phyloP scores from a whole-genome alignment of 2,329 filamentous ascomycete species.

The Sporothrix humicola region DNA sequence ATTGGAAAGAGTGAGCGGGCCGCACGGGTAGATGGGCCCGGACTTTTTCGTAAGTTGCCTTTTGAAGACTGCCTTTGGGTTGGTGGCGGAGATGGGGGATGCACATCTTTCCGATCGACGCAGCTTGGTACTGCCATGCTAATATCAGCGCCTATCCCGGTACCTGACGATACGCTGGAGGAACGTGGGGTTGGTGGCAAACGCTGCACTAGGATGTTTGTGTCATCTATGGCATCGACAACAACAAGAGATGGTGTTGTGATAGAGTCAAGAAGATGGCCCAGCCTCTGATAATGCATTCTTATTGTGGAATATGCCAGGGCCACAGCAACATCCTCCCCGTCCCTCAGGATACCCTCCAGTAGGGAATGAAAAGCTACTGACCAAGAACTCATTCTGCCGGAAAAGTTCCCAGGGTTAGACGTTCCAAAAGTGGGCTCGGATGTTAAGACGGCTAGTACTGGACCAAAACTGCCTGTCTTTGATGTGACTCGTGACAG shows the following conservation, averaged over 20 bases:
- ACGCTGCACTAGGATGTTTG: constrained; percentile 54
- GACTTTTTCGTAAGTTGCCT: background rate
- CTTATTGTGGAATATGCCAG: constrained; percentile 63
- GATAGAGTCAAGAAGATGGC: constrained; percentile 58
- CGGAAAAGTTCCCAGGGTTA: background rate
- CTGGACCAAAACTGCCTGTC: constrained; percentile 56
- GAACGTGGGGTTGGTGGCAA: background rate
- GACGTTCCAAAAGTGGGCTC: background rate
- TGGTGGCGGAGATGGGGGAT: background rate
- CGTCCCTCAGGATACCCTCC: constrained; percentile 63
- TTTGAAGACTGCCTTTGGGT: background rate
- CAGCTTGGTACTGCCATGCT: constrained; percentile 20
- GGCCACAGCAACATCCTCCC: constrained; percentile 63
- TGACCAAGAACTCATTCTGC: constrained; percentile 54
- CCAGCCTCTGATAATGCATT: constrained; percentile 56
- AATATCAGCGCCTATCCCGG: constrained; percentile 2
- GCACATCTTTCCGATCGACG: constrained; percentile 22
- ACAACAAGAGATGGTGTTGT: constrained; percentile 58
- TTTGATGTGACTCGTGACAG: constrained; percentile 54
- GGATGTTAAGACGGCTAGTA: constrained; percentile 46
- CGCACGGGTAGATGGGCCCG: background rate
- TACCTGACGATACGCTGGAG: background rate
- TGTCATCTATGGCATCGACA: constrained; percentile 58
- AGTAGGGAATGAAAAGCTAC: constrained; percentile 62
- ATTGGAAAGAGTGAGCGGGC: background rate